phyloP scores from a whole-genome alignment of 2,329 filamentous ascomycete species.

The Chaetomiaceae sp. region DNA sequence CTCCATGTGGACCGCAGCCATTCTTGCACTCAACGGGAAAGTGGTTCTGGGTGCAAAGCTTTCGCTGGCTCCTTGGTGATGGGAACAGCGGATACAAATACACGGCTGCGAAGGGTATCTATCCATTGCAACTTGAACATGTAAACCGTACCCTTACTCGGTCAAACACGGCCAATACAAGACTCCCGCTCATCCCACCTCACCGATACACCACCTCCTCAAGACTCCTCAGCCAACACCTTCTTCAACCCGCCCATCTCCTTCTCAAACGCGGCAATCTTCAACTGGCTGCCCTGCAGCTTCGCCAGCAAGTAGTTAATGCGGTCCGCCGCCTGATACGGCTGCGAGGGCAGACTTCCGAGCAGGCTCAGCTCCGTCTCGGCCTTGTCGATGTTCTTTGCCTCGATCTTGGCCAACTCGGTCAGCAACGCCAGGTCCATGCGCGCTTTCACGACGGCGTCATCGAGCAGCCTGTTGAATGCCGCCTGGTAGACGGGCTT shows the following conservation, averaged over 20 bases:
- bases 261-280: conserved; percentile 67
- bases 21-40: neutral
- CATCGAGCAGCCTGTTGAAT: conserved; percentile 66
- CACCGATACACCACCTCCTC: too few species aligned
- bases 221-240: conserved; percentile 45
- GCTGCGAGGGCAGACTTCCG: conserved; percentile 65
- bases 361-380: conserved; percentile 72
- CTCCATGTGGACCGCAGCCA: neutral
- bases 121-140: neutral
- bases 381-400: conserved; percentile 67
- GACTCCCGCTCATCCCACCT: too few species aligned
- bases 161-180: too few species aligned
- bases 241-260: conserved; percentile 70
- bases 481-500: conserved; percentile 84
- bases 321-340: conserved; percentile 60
- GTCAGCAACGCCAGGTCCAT: conserved; percentile 67
- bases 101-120: conserved; percentile 9
- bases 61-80: too few species aligned
- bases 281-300: conserved; percentile 66
- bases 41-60: too few species aligned
- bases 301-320: conserved; percentile 71
- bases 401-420: conserved; percentile 68
- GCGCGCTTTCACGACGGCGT: conserved; percentile 66
- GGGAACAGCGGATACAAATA: neutral
- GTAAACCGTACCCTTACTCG: neutral